These are phyloP conservation scores for Eutrema salsugineum DNA, from an alignment of 441 rosid species.

Conservation along the genomic window DNA sequence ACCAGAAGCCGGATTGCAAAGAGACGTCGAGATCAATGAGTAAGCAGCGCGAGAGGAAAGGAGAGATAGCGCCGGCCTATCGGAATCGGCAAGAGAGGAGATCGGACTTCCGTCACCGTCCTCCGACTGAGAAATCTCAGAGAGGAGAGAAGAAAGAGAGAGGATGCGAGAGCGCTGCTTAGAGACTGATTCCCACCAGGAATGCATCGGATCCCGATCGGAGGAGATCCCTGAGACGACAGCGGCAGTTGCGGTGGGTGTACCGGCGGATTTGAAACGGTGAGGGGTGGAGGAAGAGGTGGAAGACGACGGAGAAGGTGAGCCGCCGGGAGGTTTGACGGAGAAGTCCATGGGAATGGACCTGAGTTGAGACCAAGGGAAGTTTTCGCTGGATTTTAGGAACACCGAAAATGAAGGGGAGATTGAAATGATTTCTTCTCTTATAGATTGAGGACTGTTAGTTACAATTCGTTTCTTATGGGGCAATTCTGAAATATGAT, in stretches of 20 bases:
- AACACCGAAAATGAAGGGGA: slow-evolving; percentile 2
- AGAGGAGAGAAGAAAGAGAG: slow-evolving; percentile 60
- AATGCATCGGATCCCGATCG: slow-evolving; percentile 74
- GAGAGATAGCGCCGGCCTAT: slow-evolving; percentile 78
- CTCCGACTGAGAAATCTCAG: slow-evolving; percentile 21
- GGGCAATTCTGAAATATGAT: neutral
- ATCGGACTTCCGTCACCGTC: slow-evolving; percentile 34
- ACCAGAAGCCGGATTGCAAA: slow-evolving; percentile 57
- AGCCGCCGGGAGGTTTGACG: slow-evolving; percentile 30
- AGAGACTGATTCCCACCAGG: slow-evolving; percentile 96
- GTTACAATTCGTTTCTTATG: neutral
- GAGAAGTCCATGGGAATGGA: slow-evolving; percentile 39
- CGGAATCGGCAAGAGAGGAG: slow-evolving; percentile 81
- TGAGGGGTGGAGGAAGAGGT: slow-evolving; percentile 39
- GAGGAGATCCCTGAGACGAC: slow-evolving; percentile 23
- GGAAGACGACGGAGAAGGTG: slow-evolving; percentile 55
- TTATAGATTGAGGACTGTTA: neutral
- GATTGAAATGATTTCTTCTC: neutral
- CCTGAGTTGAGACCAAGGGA: slow-evolving; percentile 12
- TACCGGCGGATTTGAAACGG: slow-evolving; percentile 22
- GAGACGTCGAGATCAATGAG: slow-evolving; percentile 45
- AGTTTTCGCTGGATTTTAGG: slow-evolving; percentile 14
- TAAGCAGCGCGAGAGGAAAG: slow-evolving; percentile 67
- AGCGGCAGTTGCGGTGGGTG: slow-evolving; percentile 24
- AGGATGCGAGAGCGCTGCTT: slow-evolving; percentile 80